Evolutionary conservation across 1,139 yeast species (phyloP).

Genomic region (Taphrina wiesneri): DNA sequence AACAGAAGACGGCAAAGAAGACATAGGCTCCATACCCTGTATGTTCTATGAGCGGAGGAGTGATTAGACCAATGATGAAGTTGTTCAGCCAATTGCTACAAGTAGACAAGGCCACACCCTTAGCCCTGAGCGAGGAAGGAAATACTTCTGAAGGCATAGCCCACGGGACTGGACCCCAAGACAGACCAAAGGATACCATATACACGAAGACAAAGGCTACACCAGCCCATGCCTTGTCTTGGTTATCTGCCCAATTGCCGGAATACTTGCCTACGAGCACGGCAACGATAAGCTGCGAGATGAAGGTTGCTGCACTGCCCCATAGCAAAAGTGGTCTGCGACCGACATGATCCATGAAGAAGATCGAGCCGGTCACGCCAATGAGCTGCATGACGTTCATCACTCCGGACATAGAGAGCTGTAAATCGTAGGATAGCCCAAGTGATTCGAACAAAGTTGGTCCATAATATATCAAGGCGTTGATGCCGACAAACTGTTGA

Average conservation of each 20-base stretch:
- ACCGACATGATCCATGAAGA: slow-evolving; percentile 66
- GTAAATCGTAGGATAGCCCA: slow-evolving; percentile 53
- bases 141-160: slow-evolving; percentile 34
- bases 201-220: slow-evolving; percentile 28
- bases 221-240: slow-evolving; percentile 30
- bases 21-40: slow-evolving; percentile 33
- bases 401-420: slow-evolving; percentile 40
- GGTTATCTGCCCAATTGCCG: slow-evolving; percentile 29
- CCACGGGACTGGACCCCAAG: slow-evolving; percentile 36
- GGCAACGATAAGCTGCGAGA: slow-evolving; percentile 65
- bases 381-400: slow-evolving; percentile 38
- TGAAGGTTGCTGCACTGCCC: slow-evolving; percentile 66
- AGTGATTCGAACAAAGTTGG: slow-evolving; percentile 61
- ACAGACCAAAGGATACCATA: slow-evolving; percentile 31
- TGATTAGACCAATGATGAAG: slow-evolving; percentile 39
- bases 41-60: slow-evolving; percentile 29
- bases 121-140: slow-evolving; percentile 34
- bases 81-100: slow-evolving; percentile 36
- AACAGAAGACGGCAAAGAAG: slow-evolving; percentile 47
- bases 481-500: slow-evolving; percentile 72
- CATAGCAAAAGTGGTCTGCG: slow-evolving; percentile 64
- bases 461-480: slow-evolving; percentile 67
- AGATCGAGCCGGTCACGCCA: slow-evolving; percentile 38
- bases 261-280: slow-evolving; percentile 50
- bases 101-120: slow-evolving; percentile 36